Evolutionary conservation across 140 eudicot species (phyloP).

Genomic region (Senecio squalidus): DNA sequence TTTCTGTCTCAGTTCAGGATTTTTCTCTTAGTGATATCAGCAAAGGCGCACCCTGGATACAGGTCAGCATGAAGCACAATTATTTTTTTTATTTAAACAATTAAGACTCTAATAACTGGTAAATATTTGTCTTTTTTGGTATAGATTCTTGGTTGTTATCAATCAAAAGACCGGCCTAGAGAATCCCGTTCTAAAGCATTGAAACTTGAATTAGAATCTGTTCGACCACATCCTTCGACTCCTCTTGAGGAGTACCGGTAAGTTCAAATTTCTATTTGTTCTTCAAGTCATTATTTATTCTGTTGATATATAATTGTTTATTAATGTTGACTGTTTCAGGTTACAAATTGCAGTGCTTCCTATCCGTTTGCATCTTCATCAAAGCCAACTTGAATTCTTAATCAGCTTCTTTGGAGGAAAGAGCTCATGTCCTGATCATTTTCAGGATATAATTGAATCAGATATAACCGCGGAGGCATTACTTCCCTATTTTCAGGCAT

Average conservation of each 20-base stretch:
- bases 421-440: constrained; percentile 30
- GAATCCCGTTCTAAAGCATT: constrained; percentile 67
- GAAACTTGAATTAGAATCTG: constrained; percentile 75
- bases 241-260: constrained; percentile 94
- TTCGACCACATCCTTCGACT: constrained; percentile 77
- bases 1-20: constrained; percentile 56
- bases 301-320: not conserved
- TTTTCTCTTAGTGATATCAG: constrained; percentile 68
- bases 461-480: constrained; percentile 63
- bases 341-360: constrained; percentile 72
- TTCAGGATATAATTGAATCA: constrained; percentile 28
- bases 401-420: constrained; percentile 79
- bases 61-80: constrained; percentile 30
- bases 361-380: constrained; percentile 91
- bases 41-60: constrained; percentile 79
- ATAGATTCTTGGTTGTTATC: constrained; percentile 79
- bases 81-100: not conserved
- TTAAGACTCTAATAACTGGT: not conserved
- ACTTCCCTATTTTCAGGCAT: constrained; percentile 93
- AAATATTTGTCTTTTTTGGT: not conserved
- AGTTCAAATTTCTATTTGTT: not conserved
- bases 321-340: constrained; percentile 37
- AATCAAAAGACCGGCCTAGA: constrained; percentile 75
- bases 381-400: constrained; percentile 82
- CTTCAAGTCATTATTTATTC: not conserved